Percentiles rank a stretch among this genome's conserved stretches.
Evolutionary conservation across 2,329 filamentous ascomycete species (phyloP).

Genomic region (Cladophialophora exuberans): DNA sequence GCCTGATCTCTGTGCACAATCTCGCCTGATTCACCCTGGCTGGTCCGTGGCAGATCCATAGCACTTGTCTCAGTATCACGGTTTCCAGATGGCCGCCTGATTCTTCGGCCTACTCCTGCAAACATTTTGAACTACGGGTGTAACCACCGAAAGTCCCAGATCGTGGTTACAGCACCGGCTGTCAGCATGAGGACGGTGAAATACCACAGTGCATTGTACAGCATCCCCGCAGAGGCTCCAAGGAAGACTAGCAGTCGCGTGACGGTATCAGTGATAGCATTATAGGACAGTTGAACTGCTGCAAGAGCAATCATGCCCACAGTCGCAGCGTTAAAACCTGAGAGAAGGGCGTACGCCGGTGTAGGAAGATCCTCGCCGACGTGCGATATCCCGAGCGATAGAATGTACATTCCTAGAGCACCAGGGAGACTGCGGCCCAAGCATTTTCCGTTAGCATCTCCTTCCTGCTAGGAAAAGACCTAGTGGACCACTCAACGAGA

Average conservation of each 20-base stretch:
- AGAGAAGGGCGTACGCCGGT: slow-evolving; percentile 70
- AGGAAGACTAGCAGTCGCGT: slow-evolving; percentile 68
- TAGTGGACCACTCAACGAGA: too few relatives aligned
- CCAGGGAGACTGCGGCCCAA: slow-evolving; percentile 70
- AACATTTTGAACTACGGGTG: slow-evolving; percentile 41
- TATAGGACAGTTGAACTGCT: slow-evolving; percentile 60
- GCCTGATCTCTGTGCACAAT: too few relatives aligned
- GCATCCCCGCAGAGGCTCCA: slow-evolving; percentile 65
- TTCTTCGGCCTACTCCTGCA: not conserved
- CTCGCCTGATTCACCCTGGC: too few relatives aligned
- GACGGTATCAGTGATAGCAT: slow-evolving; percentile 67
- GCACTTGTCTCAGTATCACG: slow-evolving; percentile 1
- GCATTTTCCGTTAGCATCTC: too few relatives aligned
- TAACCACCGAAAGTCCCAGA: slow-evolving; percentile 61
- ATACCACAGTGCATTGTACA: slow-evolving; percentile 76
- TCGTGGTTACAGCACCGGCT: slow-evolving; percentile 56
- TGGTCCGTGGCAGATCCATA: not conserved
- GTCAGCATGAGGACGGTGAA: slow-evolving; percentile 67
- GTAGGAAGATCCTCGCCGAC: slow-evolving; percentile 63
- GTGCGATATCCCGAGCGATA: slow-evolving; percentile 66
- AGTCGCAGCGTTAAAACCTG: slow-evolving; percentile 71
- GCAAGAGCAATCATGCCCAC: slow-evolving; percentile 74
- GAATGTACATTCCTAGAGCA: slow-evolving; percentile 69
- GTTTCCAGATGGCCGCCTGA: not conserved
- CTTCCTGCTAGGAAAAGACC: too few relatives aligned